Evolutionary conservation across 495 filamentous ascomycete genomes (phyloP).

Genomic region (Tricharina praecox): DNA sequence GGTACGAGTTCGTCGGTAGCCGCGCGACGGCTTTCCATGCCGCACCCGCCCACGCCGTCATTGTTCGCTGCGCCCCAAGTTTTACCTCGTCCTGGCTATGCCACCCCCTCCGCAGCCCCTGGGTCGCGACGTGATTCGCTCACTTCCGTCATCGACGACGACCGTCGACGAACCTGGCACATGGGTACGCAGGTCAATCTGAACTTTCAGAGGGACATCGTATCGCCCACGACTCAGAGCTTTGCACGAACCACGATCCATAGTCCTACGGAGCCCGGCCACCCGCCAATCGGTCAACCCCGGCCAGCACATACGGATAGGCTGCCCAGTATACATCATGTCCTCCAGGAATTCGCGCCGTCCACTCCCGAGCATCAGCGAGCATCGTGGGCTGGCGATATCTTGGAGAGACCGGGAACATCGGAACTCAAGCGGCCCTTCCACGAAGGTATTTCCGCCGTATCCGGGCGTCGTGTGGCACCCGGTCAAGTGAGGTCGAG

Average conservation of each 20-base stretch:
- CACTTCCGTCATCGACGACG: slow-evolving; percentile 16
- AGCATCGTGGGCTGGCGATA: not conserved
- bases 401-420: not conserved
- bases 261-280: slow-evolving; percentile 13
- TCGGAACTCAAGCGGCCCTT: slow-evolving; percentile 4
- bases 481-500: slow-evolving; percentile 5
- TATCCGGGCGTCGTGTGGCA: slow-evolving; percentile 1
- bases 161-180: slow-evolving; percentile 24
- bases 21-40: slow-evolving; percentile 8
- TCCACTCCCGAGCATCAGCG: not conserved
- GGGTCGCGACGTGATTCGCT: slow-evolving; percentile 20
- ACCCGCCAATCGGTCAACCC: slow-evolving; percentile 8
- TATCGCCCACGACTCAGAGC: slow-evolving; percentile 20
- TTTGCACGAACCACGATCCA: slow-evolving; percentile 19
- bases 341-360: slow-evolving; percentile 1
- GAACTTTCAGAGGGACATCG: slow-evolving; percentile 13
- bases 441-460: slow-evolving; percentile 2
- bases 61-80: slow-evolving; percentile 3
- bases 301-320: slow-evolving; percentile 1
- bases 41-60: slow-evolving; percentile 4
- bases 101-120: not conserved
- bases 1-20: slow-evolving; percentile 11
- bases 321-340: slow-evolving; percentile 7
- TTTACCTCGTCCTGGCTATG: slow-evolving; percentile 3
- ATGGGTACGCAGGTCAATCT: slow-evolving; percentile 9